Percentiles rank a stretch among this genome's conserved stretches.
These are phyloP conservation scores for Spiraea crenata DNA, from an alignment of 331 rosid species.

Conservation along the genomic window DNA sequence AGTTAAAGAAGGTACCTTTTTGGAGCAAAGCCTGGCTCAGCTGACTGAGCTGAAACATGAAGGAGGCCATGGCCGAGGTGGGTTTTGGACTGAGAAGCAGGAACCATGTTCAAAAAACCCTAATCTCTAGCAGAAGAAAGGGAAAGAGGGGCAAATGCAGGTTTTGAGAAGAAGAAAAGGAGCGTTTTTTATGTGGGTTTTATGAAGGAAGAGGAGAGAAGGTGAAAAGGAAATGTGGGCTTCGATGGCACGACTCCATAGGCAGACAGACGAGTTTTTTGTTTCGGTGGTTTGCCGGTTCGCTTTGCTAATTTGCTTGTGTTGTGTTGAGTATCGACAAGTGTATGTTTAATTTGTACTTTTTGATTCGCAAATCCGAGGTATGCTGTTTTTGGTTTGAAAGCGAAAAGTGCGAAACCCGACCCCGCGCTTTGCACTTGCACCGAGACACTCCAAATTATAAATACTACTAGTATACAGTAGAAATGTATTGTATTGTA, in stretches of 20 bases:
- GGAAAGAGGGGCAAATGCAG: constrained; percentile 6
- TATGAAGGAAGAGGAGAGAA: background rate
- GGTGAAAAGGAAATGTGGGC: background rate
- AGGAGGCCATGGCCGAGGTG: constrained; percentile 7
- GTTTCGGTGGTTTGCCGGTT: background rate
- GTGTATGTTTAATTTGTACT: background rate
- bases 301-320: background rate
- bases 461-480: too few relatives aligned
- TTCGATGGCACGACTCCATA: constrained; percentile 14
- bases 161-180: background rate
- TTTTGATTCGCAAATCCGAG: constrained; percentile 17
- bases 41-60: background rate
- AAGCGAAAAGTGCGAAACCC: constrained; percentile 6
- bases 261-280: background rate
- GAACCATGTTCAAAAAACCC: constrained; percentile 5
- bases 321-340: too few relatives aligned
- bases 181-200: background rate
- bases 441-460: background rate
- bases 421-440: constrained; percentile 4
- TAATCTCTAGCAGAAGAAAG: constrained; percentile 1
- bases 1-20: background rate
- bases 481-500: too few relatives aligned
- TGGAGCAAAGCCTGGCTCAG: background rate
- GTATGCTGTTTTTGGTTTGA: constrained; percentile 6
- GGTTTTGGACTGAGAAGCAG: constrained; percentile 1